Conservation (phyloP, 2,329 filamentous ascomycete genomes). For the Chrysosporium keratinophilum region DNA sequence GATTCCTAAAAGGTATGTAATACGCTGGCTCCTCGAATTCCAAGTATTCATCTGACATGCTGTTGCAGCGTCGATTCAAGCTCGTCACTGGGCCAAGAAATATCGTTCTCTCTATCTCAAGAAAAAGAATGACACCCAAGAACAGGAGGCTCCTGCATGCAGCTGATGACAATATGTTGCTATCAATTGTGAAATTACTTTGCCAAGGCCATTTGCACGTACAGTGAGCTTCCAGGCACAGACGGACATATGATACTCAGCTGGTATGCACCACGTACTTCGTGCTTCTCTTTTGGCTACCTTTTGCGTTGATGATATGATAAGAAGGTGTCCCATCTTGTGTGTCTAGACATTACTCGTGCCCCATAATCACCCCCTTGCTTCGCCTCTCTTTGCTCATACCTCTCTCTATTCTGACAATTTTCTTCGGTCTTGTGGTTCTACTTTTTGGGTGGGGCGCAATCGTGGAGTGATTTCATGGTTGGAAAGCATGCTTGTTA, state of each 20-base stretch:
- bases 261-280: background rate
- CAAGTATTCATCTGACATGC: conserved; percentile 19
- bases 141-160: conserved; percentile 26
- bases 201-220: background rate
- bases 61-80: conserved; percentile 68
- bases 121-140: conserved; percentile 20
- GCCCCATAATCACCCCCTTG: background rate
- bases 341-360: background rate
- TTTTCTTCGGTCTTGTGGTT: conserved; percentile 9
- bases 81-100: conserved; percentile 87
- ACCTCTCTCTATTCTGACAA: background rate
- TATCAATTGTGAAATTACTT: background rate
- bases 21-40: too few species aligned
- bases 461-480: conserved; percentile 13
- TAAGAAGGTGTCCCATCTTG: background rate
- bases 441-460: conserved; percentile 16
- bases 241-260: background rate
- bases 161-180: conserved; percentile 21
- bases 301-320: background rate
- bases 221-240: too few species aligned
- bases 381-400: background rate
- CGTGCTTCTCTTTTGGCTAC: conserved; percentile 4
- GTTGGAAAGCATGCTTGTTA: conserved; percentile 14
- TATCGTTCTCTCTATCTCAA: conserved; percentile 40
- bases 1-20: conserved; percentile 85